These are phyloP conservation scores for Ceriops tagal DNA, from an alignment of 345 rosid species.

Conservation along the genomic window DNA sequence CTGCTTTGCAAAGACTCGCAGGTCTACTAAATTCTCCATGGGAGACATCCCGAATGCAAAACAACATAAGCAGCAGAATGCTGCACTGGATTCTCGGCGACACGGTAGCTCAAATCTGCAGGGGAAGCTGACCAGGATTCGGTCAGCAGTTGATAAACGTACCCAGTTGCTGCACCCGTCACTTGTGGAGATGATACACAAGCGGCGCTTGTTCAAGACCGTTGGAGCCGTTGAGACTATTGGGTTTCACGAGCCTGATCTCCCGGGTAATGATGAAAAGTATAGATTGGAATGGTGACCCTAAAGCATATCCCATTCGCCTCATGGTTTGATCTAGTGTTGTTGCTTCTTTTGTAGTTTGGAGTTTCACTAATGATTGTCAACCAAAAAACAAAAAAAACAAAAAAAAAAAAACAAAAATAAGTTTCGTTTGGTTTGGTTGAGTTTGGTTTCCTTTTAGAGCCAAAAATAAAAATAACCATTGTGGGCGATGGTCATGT, in stretches of 20 bases:
- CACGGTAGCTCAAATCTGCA: conserved; percentile 11
- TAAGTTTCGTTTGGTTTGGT: too few relatives aligned
- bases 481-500: too few relatives aligned
- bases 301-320: background rate
- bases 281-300: conserved; percentile 10
- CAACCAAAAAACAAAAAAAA: too few relatives aligned
- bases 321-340: background rate
- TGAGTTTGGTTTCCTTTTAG: too few relatives aligned
- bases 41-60: conserved; percentile 13
- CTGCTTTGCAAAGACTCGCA: conserved; percentile 20
- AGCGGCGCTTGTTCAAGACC: conserved; percentile 61
- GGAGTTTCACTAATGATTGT: background rate
- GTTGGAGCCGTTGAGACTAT: conserved; percentile 58
- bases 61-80: background rate
- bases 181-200: conserved; percentile 66
- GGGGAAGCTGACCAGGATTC: conserved; percentile 38
- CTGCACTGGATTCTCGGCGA: conserved; percentile 12
- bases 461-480: too few relatives aligned
- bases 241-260: conserved; percentile 45
- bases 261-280: conserved; percentile 14
- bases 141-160: conserved; percentile 61
- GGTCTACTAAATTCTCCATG: conserved; percentile 45
- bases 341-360: background rate
- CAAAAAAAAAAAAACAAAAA: too few relatives aligned
- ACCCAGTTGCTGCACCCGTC: conserved; percentile 71